A percentile compares a stretch with the other conserved stretches of the same genome.
These are phyloP conservation scores for Asterophora parasitica DNA, from an alignment of 768 basidiomycete genomes.

Conservation along the genomic window DNA sequence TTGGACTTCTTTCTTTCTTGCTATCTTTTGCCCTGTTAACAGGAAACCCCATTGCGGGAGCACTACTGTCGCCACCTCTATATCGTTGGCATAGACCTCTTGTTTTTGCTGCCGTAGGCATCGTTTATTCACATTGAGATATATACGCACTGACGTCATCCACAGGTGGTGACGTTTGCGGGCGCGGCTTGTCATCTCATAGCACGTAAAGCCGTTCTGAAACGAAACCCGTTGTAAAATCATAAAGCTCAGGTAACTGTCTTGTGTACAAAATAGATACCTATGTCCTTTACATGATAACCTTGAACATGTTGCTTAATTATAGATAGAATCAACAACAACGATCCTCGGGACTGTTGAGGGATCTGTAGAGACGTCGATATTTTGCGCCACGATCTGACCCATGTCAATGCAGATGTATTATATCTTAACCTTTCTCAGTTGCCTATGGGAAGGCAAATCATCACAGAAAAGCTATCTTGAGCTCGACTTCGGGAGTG, in stretches of 20 bases:
- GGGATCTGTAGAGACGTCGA: neutral
- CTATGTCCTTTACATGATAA: neutral
- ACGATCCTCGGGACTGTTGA: no score
- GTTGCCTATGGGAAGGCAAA: neutral
- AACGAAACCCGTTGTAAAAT: slow-evolving; percentile 22
- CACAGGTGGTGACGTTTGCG: slow-evolving; percentile 28
- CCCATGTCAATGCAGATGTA: no score
- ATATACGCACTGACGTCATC: neutral
- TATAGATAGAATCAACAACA: no score
- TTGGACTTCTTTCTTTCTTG: slow-evolving; percentile 41
- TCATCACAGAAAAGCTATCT: neutral
- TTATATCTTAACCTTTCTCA: no score
- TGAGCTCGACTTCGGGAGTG: neutral
- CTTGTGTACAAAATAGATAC: neutral
- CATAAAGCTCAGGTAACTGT: slow-evolving; percentile 6
- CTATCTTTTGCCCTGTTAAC: slow-evolving; percentile 41
- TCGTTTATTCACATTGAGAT: neutral
- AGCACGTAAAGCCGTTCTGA: slow-evolving; percentile 27
- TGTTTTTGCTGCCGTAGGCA: slow-evolving; percentile 39
- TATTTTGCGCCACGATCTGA: slow-evolving; percentile 3
- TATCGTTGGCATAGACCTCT: slow-evolving; percentile 38
- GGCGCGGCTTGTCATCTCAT: slow-evolving; percentile 29
- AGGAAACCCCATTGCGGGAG: slow-evolving; percentile 51
- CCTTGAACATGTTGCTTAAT: no score
- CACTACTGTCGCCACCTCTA: slow-evolving; percentile 35